A percentile compares a stretch with the other conserved stretches of the same genome.
phyloP scores from a whole-genome alignment of 2,329 filamentous ascomycete genomes.

The Trichoderma endophyticum region DNA sequence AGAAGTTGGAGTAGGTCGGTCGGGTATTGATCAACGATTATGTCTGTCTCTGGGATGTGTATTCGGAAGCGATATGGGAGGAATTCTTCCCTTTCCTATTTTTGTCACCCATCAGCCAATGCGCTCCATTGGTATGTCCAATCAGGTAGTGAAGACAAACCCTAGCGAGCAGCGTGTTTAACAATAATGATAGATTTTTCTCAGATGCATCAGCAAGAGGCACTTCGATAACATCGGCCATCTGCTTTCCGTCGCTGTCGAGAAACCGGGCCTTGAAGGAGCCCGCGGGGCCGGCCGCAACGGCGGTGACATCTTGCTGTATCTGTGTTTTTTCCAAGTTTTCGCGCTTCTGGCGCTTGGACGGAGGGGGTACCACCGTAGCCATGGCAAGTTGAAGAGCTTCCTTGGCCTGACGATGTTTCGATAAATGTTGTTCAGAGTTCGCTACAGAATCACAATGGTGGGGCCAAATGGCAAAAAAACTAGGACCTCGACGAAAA shows the following conservation, averaged over 20 bases:
- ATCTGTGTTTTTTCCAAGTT: conserved; percentile 65
- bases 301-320: conserved; percentile 71
- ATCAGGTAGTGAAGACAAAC: conserved; percentile 37
- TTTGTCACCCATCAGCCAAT: background rate
- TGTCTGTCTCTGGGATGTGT: conserved; percentile 52
- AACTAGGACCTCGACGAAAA: conserved; percentile 22
- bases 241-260: conserved; percentile 71
- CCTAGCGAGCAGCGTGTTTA: conserved; percentile 80
- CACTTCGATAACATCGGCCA: conserved; percentile 68
- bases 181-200: conserved; percentile 81
- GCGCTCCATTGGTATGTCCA: background rate
- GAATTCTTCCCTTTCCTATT: conserved; percentile 54
- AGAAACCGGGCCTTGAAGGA: conserved; percentile 84
- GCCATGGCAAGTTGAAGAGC: conserved; percentile 55
- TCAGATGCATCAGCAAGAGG: conserved; percentile 81
- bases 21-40: conserved; percentile 55
- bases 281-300: conserved; percentile 66
- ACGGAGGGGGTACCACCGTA: conserved; percentile 77
- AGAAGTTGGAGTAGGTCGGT: conserved; percentile 53
- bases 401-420: background rate
- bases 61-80: conserved; percentile 61
- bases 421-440: conserved; percentile 18
- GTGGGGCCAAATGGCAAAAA: conserved; percentile 22
- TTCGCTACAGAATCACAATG: conserved; percentile 18
- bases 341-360: conserved; percentile 81